Evolutionary conservation across 441 rosid genomes (phyloP).

Genomic region (Corymbia citriodora): DNA sequence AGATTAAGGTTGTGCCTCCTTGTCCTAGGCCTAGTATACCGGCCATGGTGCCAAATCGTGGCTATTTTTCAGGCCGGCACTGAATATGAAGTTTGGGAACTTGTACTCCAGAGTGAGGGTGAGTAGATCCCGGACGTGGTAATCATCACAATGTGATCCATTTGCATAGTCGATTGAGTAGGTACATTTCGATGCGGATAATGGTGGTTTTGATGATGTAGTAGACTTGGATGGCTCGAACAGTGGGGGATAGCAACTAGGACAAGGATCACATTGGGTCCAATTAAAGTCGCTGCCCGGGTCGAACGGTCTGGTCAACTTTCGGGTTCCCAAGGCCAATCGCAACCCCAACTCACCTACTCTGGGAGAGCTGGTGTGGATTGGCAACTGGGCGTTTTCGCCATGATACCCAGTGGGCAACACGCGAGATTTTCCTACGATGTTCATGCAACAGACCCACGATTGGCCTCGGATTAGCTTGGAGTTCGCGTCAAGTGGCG

Average conservation of each 20-base stretch:
- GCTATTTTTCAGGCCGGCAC: constrained; percentile 1
- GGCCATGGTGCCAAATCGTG: background rate
- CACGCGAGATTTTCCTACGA: background rate
- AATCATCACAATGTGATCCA: background rate
- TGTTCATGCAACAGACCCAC: background rate
- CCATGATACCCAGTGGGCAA: background rate
- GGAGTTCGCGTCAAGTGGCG: background rate
- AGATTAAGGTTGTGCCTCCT: background rate
- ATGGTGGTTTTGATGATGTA: background rate
- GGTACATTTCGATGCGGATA: background rate
- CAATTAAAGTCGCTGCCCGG: background rate
- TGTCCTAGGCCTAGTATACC: constrained; percentile 21
- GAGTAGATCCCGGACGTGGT: constrained; percentile 8
- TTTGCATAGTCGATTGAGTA: background rate
- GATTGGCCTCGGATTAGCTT: background rate
- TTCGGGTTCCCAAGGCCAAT: background rate
- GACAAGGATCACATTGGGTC: background rate
- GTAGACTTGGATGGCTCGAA: constrained; percentile 18
- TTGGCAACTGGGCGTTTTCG: background rate
- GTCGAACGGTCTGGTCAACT: background rate
- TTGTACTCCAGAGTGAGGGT: background rate
- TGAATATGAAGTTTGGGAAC: constrained; percentile 8
- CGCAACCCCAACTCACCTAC: background rate
- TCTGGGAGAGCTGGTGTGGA: background rate
- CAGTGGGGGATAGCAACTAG: background rate